phyloP scores from a whole-genome alignment of 1,284 basidiomycete genomes.

The Kwoniella shivajii region DNA sequence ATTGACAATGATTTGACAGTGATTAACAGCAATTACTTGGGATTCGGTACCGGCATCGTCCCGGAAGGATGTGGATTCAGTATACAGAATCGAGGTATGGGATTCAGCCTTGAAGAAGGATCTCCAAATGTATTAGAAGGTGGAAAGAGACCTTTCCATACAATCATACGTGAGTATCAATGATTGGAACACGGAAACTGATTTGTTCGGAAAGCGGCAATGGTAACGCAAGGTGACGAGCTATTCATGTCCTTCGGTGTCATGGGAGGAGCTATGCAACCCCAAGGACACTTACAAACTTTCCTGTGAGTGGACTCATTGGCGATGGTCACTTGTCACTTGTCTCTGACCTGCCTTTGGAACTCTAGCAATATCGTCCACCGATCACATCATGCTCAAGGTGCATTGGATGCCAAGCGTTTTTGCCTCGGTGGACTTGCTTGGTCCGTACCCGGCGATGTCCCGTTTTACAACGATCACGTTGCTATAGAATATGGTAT shows the following conservation, averaged over 20 bases:
- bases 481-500: constrained; percentile 87
- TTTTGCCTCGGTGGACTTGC: constrained; percentile 85
- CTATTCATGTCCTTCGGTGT: constrained; percentile 87
- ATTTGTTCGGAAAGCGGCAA: constrained; percentile 58
- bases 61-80: constrained; percentile 91
- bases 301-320: constrained; percentile 66
- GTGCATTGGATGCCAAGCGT: constrained; percentile 82
- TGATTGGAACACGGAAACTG: background rate
- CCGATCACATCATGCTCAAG: constrained; percentile 60
- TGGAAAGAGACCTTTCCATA: constrained; percentile 86
- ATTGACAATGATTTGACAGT: constrained; percentile 5
- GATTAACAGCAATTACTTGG: constrained; percentile 67
- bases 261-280: constrained; percentile 83
- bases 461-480: constrained; percentile 66
- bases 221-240: constrained; percentile 77
- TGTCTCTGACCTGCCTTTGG: constrained; percentile 51
- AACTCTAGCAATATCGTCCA: constrained; percentile 22
- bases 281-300: constrained; percentile 73
- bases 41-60: constrained; percentile 63
- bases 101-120: constrained; percentile 72
- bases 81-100: constrained; percentile 85
- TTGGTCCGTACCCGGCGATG: constrained; percentile 60
- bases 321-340: constrained; percentile 58
- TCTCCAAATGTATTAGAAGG: constrained; percentile 79
- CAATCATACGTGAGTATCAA: constrained; percentile 68